phyloP scores from a whole-genome alignment of 1,284 basidiomycete species.

The Lentinula novae-zelandiae region DNA sequence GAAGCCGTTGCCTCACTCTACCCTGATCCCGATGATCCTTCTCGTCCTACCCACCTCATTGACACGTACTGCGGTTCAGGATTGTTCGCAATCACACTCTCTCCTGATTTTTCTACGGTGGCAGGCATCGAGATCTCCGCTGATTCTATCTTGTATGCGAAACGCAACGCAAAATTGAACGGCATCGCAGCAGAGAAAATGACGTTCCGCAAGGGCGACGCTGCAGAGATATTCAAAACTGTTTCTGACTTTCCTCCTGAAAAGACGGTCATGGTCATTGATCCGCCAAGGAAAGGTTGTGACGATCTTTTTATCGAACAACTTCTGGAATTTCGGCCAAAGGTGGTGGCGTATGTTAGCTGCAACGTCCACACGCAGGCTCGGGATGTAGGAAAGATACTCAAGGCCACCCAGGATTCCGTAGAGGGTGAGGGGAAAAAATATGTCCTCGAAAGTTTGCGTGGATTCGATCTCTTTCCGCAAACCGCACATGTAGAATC shows the following conservation, averaged over 20 bases:
- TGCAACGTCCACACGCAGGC: constrained; percentile 94
- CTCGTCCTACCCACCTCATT: constrained; percentile 74
- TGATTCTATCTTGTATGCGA: constrained; percentile 79
- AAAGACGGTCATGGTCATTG: constrained; percentile 73
- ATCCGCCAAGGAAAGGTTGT: constrained; percentile 91
- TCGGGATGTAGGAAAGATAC: constrained; percentile 73
- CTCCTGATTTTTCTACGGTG: constrained; percentile 73
- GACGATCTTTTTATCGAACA: constrained; percentile 82
- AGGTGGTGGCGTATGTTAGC: constrained; percentile 84
- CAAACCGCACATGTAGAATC: constrained; percentile 90
- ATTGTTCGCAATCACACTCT: constrained; percentile 88
- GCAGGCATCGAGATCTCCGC: constrained; percentile 86
- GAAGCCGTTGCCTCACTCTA: constrained; percentile 60
- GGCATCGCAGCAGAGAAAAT: constrained; percentile 44
- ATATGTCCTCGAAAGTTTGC: constrained; percentile 74
- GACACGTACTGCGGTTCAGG: constrained; percentile 93
- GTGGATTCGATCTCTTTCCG: constrained; percentile 91
- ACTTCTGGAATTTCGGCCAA: constrained; percentile 67
- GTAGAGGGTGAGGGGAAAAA: constrained; percentile 36
- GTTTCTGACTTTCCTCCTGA: constrained; percentile 67
- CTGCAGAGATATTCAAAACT: constrained; percentile 62
- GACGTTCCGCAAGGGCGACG: constrained; percentile 67
- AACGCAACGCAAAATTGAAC: constrained; percentile 80
- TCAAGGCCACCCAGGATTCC: constrained; percentile 43
- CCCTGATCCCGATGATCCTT: constrained; percentile 14